A percentile compares a stretch with the other conserved stretches of the same genome.
These are phyloP conservation scores for Chenopodium quinoa DNA, from an alignment of 148 eudicot species.

Conservation along the genomic window DNA sequence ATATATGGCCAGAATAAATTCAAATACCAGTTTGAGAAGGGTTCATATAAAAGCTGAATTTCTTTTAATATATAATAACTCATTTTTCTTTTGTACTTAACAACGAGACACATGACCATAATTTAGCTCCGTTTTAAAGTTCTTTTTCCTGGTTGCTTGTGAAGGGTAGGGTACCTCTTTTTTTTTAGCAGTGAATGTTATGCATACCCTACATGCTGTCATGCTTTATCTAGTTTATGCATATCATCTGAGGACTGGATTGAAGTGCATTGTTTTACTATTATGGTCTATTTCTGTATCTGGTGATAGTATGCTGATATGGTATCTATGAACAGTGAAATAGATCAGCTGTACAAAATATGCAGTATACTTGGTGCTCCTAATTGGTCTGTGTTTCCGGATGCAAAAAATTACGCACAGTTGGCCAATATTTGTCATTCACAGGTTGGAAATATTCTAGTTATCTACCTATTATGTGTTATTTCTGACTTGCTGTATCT, in stretches of 20 bases:
- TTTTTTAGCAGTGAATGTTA: neutral
- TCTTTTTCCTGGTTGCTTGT: neutral
- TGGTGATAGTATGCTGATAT: slow-evolving; percentile 10
- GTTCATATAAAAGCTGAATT: neutral
- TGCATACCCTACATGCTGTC: neutral
- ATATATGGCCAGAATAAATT: neutral
- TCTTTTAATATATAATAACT: neutral
- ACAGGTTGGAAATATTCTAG: slow-evolving; percentile 43
- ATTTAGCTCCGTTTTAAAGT: neutral
- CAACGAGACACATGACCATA: neutral
- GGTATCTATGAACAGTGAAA: slow-evolving; percentile 60
- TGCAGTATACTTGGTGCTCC: slow-evolving; percentile 89
- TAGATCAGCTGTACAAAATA: slow-evolving; percentile 87
- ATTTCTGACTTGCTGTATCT: neutral
- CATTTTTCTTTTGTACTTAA: neutral
- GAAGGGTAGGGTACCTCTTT: neutral
- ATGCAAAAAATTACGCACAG: slow-evolving; percentile 53
- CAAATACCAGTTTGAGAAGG: neutral
- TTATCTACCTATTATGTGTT: neutral
- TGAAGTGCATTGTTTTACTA: neutral
- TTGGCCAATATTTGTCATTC: slow-evolving; percentile 56
- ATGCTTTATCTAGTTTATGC: neutral
- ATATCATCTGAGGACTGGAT: neutral
- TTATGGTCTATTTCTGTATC: neutral
- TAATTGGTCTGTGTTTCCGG: slow-evolving; percentile 62